Base-by-base conservation (phyloP, 129 eudicot genomes). In the Chrysanthemum seticuspe region DNA sequence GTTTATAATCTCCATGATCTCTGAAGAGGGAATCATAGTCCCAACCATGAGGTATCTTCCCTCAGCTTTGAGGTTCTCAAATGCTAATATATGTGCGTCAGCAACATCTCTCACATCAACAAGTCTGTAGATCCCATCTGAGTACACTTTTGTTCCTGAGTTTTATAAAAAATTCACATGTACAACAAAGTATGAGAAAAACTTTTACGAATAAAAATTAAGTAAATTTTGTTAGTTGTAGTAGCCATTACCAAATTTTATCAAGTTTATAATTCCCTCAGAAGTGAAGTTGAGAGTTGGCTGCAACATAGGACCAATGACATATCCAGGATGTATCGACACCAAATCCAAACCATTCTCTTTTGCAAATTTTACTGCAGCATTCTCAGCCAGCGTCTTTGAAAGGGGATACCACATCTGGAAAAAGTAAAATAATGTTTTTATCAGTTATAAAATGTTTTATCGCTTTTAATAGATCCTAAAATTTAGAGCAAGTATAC, bases 41-140 rank as follows among this genome's bases (percentile, higher is more conserved):
- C 71, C 84, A 49, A 71, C 85, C 66, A 86, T 48, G 72, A 75
- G 73, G 75, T 80, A 83, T 76, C 87, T 81, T 40, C 91, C 87
- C 53, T 65, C 74, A 6, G 91, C 91, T 9, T 86, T 48, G 9
- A 82, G 78, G 45, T 62, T 67, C 76, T 86, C 87, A 77, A 83
- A 81, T 16, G 88, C 91, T 75, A 67, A 62, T 13, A 86, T 72
- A 75, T 83, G 91, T 18, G 80, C 91, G 16, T 13, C 53, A 2
- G 78, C 86, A 62, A 86, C 88, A 75, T 86, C 91, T 73, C 85
- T 86, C 13, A 86, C 86, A 72, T 86, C 85, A 62, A 81, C 88
- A 76, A 73, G 76, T 34, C 76, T 76, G 13, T 67, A 62, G 13
- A 60, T 62, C 69, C 66, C 80, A 12, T 52, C 75, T 0, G 74